A percentile compares a stretch with the other conserved stretches of the same genome.
Conservation (phyloP, 2,329 filamentous ascomycete species). For the Sclerotiophoma versabilis region DNA sequence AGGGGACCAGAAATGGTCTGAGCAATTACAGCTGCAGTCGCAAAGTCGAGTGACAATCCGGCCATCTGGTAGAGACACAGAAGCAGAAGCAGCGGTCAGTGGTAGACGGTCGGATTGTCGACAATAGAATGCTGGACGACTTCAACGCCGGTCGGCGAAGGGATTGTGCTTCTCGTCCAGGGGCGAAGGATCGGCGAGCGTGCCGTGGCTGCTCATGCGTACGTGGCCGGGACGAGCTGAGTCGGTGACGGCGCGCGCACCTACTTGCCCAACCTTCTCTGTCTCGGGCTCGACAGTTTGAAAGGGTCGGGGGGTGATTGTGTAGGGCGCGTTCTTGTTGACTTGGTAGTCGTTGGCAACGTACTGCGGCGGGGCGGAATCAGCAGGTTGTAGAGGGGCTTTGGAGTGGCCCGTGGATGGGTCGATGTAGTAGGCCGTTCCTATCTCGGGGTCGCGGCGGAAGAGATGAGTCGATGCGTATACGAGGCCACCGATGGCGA, state of each 20-base stretch:
- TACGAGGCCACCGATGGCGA: constrained; percentile 76
- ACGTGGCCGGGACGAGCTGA: constrained; percentile 53
- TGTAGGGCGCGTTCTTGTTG: constrained; percentile 57
- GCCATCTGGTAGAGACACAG: constrained; percentile 49
- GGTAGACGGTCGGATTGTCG: constrained; percentile 43
- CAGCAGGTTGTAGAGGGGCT: constrained; percentile 19
- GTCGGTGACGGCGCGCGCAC: constrained; percentile 51
- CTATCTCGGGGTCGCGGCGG: constrained; percentile 69
- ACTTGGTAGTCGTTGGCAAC: constrained; percentile 52
- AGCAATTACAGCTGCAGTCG: constrained; percentile 52
- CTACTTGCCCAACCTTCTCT: constrained; percentile 55
- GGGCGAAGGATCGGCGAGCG: constrained; percentile 54
- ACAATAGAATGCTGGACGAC: constrained; percentile 28
- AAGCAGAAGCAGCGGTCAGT: constrained; percentile 56
- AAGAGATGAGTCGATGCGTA: constrained; percentile 70
- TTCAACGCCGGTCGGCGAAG: constrained; percentile 36
- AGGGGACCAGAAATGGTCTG: constrained; percentile 49
- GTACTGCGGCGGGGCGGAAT: constrained; percentile 51
- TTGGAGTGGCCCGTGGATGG: constrained; percentile 34
- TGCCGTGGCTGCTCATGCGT: constrained; percentile 55
- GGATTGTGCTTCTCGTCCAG: constrained; percentile 46
- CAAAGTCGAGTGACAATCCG: constrained; percentile 38
- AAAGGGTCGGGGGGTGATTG: constrained; percentile 53
- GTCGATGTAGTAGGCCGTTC: constrained; percentile 50
- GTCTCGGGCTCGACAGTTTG: constrained; percentile 50